Conservation (phyloP, 805 yeast genomes). For the Saccharomycopsis fibuligera region DNA sequence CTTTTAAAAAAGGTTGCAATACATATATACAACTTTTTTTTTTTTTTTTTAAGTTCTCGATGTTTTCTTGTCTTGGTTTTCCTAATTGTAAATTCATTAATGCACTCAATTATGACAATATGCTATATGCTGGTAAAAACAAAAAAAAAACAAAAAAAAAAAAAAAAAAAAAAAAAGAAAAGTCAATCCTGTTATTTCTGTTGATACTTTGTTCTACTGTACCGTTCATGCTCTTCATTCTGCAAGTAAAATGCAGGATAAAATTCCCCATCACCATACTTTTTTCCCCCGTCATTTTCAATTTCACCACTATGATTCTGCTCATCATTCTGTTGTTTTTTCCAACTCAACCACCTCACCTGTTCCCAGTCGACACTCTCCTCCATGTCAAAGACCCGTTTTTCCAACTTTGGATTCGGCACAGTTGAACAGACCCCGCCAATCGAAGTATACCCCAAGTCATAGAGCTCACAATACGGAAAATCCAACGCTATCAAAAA, state of each 20-base stretch:
- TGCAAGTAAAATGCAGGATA: conserved; percentile 22
- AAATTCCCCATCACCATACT: conserved; percentile 1
- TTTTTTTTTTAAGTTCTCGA: too few relatives aligned
- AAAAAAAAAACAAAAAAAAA: too few relatives aligned
- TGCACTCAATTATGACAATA: too few relatives aligned
- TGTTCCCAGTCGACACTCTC: neutral
- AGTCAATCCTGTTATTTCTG: too few relatives aligned
- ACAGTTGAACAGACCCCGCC: conserved; percentile 73
- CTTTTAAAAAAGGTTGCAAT: too few relatives aligned
- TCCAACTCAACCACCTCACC: conserved; percentile 1
- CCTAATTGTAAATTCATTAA: too few relatives aligned
- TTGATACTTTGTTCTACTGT: conserved; percentile 12
- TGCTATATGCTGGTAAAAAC: too few relatives aligned
- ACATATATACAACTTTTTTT: too few relatives aligned
- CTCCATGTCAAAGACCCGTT: conserved; percentile 12
- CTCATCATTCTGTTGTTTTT: neutral
- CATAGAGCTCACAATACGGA: conserved; percentile 72
- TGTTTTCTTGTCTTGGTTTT: too few relatives aligned
- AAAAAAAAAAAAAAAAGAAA: too few relatives aligned
- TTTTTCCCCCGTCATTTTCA: neutral
- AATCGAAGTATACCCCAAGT: conserved; percentile 79
- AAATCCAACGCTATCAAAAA: conserved; percentile 56
- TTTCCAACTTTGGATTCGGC: conserved; percentile 57
- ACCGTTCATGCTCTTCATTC: conserved; percentile 18
- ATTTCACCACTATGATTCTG: neutral